Evolutionary conservation across 2,329 filamentous ascomycete species (phyloP).

Genomic region (Cytospora piceicola): DNA sequence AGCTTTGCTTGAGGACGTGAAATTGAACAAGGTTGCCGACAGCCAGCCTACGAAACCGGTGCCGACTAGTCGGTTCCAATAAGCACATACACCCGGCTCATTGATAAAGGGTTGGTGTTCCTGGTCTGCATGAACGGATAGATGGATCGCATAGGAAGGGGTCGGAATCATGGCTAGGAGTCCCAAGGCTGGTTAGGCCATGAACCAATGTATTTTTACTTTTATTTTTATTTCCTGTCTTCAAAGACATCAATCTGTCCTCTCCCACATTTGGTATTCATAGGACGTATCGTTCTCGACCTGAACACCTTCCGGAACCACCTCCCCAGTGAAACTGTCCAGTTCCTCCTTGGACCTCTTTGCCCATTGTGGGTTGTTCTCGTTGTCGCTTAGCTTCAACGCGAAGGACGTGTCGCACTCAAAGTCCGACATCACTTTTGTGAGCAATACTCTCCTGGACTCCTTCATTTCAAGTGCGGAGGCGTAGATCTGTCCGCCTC

Average conservation of each 20-base stretch:
- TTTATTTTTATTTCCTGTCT: constrained; percentile 16
- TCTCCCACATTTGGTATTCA: constrained; percentile 77
- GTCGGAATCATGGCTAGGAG: constrained; percentile 27
- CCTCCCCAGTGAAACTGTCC: constrained; percentile 68
- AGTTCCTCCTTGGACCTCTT: constrained; percentile 56
- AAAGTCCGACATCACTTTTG: constrained; percentile 69
- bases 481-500: constrained; percentile 83
- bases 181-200: constrained; percentile 28
- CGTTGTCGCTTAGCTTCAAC: constrained; percentile 48
- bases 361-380: constrained; percentile 54
- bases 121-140: neutral
- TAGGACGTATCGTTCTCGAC: constrained; percentile 69
- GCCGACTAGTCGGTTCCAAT: constrained; percentile 27
- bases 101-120: too few relatives aligned
- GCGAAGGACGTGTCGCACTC: constrained; percentile 79
- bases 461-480: constrained; percentile 65
- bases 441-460: constrained; percentile 69
- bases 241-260: constrained; percentile 39
- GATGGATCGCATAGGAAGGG: constrained; percentile 18
- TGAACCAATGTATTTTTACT: constrained; percentile 3
- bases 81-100: neutral
- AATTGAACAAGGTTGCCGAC: constrained; percentile 33
- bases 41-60: constrained; percentile 30
- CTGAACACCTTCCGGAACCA: constrained; percentile 57
- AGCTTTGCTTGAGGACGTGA: constrained; percentile 41